Percentiles rank a stretch among this genome's conserved stretches.
These are phyloP conservation scores for Boletus bicolor DNA, from an alignment of 768 basidiomycete genomes.

Conservation along the genomic window DNA sequence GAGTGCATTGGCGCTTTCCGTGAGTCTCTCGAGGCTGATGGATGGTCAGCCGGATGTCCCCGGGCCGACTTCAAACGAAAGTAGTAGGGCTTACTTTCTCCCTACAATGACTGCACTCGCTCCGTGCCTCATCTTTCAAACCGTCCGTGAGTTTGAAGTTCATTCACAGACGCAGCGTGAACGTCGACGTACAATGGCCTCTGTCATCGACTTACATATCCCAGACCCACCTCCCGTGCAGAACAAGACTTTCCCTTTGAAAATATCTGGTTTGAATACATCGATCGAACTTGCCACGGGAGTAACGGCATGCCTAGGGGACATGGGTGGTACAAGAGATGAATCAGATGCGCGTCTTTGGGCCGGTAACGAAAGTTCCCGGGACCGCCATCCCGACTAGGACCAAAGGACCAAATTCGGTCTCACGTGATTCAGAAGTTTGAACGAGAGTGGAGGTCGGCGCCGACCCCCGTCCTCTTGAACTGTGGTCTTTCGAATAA, in stretches of 20 bases:
- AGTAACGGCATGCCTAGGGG: constrained; percentile 39
- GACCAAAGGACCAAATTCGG: too few species aligned
- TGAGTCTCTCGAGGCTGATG: constrained; percentile 66
- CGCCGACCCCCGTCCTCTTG: constrained; percentile 3
- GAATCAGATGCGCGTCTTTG: too few species aligned
- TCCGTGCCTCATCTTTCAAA: constrained; percentile 73
- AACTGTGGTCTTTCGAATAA: background rate
- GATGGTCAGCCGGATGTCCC: constrained; percentile 1
- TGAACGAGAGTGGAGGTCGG: background rate
- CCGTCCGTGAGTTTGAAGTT: constrained; percentile 6
- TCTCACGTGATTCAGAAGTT: too few species aligned
- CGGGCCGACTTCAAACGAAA: background rate
- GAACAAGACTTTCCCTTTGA: constrained; percentile 87
- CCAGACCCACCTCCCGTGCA: constrained; percentile 92
- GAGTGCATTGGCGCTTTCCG: constrained; percentile 66
- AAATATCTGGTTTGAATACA: constrained; percentile 76
- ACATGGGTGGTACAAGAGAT: constrained; percentile 26
- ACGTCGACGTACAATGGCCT: constrained; percentile 60
- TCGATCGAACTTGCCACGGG: constrained; percentile 52
- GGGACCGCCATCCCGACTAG: too few species aligned
- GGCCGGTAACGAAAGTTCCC: background rate
- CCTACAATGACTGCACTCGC: constrained; percentile 81
- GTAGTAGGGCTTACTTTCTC: constrained; percentile 59
- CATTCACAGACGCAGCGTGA: background rate
- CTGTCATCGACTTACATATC: constrained; percentile 87